Conservation (phyloP, 2,329 filamentous ascomycete species). For the Aspergillus sp. region DNA sequence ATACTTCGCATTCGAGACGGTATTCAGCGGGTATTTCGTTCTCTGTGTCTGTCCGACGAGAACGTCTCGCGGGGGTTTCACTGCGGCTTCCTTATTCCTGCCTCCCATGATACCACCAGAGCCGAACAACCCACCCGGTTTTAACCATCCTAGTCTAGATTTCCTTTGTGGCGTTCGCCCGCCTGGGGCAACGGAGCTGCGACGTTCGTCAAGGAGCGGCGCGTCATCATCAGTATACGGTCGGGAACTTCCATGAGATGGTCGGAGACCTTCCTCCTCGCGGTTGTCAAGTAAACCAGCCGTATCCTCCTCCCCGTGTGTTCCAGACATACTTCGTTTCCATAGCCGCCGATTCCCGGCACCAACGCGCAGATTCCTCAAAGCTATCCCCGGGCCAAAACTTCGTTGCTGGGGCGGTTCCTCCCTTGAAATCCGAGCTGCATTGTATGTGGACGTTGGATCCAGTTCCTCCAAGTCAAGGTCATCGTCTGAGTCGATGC, state of each 20-base stretch:
- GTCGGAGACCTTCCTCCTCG: conserved; percentile 54
- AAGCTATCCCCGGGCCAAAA: conserved; percentile 42
- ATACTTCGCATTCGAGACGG: conserved; percentile 96
- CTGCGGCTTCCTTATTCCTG: conserved; percentile 41
- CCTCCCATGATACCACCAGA: conserved; percentile 27
- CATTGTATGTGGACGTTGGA: conserved; percentile 31
- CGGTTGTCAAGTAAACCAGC: conserved; percentile 66
- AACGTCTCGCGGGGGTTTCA: conserved; percentile 66
- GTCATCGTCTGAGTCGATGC: conserved; percentile 44
- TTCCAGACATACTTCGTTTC: conserved; percentile 42
- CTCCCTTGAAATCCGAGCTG: conserved; percentile 27
- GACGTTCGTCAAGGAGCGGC: conserved; percentile 55
- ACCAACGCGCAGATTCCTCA: conserved; percentile 53
- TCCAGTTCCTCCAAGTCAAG: conserved; percentile 49
- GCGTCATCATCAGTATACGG: conserved; percentile 66
- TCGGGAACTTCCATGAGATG: conserved; percentile 60
- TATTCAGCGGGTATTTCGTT: conserved; percentile 80
- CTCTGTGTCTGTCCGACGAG: conserved; percentile 72
- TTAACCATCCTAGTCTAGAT: conserved; percentile 66
- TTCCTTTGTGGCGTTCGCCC: conserved; percentile 49
- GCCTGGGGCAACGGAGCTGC: conserved; percentile 36
- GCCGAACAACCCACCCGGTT: conserved; percentile 42
- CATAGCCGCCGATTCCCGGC: conserved; percentile 45
- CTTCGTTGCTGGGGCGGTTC: conserved; percentile 25
- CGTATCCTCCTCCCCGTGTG: conserved; percentile 61